Evolutionary conservation across 2,329 filamentous ascomycete genomes (phyloP), one percentile per base, ranked within the genome.

Genomic region (Cercospora citrullina): DNA sequence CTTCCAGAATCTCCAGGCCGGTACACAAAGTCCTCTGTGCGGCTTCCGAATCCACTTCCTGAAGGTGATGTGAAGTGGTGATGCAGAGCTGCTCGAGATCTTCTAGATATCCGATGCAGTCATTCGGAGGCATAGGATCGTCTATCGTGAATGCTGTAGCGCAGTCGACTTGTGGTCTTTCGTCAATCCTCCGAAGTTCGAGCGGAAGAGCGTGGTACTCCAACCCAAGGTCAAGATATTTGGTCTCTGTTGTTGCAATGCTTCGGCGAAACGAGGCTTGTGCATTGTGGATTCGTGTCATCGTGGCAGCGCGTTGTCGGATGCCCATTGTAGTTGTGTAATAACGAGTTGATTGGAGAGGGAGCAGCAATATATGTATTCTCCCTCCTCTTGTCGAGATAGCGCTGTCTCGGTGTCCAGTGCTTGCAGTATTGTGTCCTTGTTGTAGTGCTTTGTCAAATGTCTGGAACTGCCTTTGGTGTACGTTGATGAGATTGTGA

Each of bases 201-300:
- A 65, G 53, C 18, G 66, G 66, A 10, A 68, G 39, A 30, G 66
- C 66, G 53, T 68, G 66, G 31, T 68, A 68, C 55, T 68, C 66
- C 18, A 68, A 28, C 5, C 66, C 66, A 12, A 68, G 62, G 30
- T 68, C 66, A 31, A 68, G 45, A 9, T 68, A 68, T n/a, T 57
- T 61, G 31, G 39, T 62, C 6, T 65, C 66, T 30, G 48, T 59
- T 14, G 48, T 30, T 36, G 66, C 21, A 31, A 68, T 45, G 5
- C 53, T 48, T 45, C 31, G 18, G 45, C 59, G 55, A 14, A 68
- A 60, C 2, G 39, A 58, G 48, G n/a, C 26, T 28, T 63, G 63
- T 28, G 33, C 31, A 16, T 21, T 18, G 30, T 45, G 59, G 5
- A 65, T 33, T 18, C 30, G 45, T 8, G 57, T 23, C 31, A 62